Evolutionary conservation across 78 protist species (phyloP).

Genomic region (Speleostelium caveatum): DNA sequence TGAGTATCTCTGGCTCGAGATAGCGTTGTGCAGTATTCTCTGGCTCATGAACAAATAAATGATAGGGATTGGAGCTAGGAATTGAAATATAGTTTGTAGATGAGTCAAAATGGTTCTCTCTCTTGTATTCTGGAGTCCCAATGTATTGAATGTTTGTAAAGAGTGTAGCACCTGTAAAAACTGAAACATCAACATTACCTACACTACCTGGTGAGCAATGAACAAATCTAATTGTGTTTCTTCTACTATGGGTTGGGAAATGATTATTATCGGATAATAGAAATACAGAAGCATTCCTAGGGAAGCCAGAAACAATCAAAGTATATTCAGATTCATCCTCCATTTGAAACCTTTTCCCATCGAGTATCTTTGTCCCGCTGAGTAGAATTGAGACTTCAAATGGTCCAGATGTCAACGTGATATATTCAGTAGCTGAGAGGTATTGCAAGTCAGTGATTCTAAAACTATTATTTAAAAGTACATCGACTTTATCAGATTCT

Average conservation of each 20-base stretch:
- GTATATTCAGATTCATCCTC: conserved; percentile 50
- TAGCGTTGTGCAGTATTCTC: conserved; percentile 2
- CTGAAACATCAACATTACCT: conserved; percentile 16
- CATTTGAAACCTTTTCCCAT: not conserved
- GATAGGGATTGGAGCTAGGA: conserved; percentile 24
- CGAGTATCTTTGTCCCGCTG: not conserved
- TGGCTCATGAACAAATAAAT: conserved; percentile 31
- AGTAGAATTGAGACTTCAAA: not conserved
- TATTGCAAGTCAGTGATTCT: not conserved
- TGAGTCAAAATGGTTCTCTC: not conserved
- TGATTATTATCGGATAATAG: conserved; percentile 8
- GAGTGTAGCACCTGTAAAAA: conserved; percentile 34
- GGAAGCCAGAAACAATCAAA: conserved; percentile 13
- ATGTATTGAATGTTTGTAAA: conserved; percentile 17
- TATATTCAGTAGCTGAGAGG: conserved; percentile 54
- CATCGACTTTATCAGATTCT: conserved; percentile 28
- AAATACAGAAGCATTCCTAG: not conserved
- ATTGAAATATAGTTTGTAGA: conserved; percentile 45
- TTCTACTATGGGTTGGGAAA: conserved; percentile 1
- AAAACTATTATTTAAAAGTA: conserved; percentile 34
- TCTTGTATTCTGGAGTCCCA: not conserved
- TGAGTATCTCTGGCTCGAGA: conserved; percentile 3
- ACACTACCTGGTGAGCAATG: conserved; percentile 26
- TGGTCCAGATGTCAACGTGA: conserved; percentile 37
- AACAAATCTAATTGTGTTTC: conserved; percentile 44